A percentile compares a stretch with the other conserved stretches of the same genome.
These are phyloP conservation scores for Epichloe gansuensis DNA, from an alignment of 2,329 filamentous ascomycete species.

Conservation along the genomic window DNA sequence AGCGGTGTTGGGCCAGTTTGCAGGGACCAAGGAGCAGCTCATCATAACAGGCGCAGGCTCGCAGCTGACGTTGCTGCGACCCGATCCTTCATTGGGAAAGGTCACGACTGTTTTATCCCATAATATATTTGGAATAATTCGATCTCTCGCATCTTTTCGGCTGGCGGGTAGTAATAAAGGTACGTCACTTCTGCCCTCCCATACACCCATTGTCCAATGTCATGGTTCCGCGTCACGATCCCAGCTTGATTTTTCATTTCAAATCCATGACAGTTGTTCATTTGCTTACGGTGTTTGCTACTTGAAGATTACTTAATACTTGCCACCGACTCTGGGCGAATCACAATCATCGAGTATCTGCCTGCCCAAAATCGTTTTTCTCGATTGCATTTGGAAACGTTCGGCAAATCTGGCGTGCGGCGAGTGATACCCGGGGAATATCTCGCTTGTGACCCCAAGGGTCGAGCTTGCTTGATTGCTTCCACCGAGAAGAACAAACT, in stretches of 20 bases:
- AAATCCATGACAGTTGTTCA: neutral
- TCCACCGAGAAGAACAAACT: conserved; percentile 98
- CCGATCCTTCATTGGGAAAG: conserved; percentile 74
- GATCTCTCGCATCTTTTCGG: conserved; percentile 76
- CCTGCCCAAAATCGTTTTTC: conserved; percentile 77
- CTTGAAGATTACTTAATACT: conserved; percentile 84
- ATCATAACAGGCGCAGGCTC: conserved; percentile 91
- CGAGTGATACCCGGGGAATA: conserved; percentile 94
- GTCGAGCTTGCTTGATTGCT: conserved; percentile 85
- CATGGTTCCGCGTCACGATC: conserved; percentile 15
- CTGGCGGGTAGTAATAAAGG: conserved; percentile 92
- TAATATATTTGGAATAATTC: conserved; percentile 91
- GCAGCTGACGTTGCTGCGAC: conserved; percentile 73
- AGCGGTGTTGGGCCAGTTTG: conserved; percentile 88
- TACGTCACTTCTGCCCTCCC: conserved; percentile 38
- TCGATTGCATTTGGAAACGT: conserved; percentile 89
- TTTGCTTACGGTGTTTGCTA: conserved; percentile 13
- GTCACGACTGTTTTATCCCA: conserved; percentile 78
- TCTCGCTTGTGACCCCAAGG: conserved; percentile 88
- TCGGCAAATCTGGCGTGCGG: conserved; percentile 90
- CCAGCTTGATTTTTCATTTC: neutral
- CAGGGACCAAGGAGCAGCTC: conserved; percentile 93
- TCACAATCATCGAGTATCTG: conserved; percentile 86
- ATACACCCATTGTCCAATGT: conserved; percentile 1
- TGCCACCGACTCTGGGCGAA: conserved; percentile 87